A percentile compares a stretch with the other conserved stretches of the same genome.
phyloP scores from a whole-genome alignment of 2,329 filamentous ascomycete genomes.

The Fusarium coffeatum region DNA sequence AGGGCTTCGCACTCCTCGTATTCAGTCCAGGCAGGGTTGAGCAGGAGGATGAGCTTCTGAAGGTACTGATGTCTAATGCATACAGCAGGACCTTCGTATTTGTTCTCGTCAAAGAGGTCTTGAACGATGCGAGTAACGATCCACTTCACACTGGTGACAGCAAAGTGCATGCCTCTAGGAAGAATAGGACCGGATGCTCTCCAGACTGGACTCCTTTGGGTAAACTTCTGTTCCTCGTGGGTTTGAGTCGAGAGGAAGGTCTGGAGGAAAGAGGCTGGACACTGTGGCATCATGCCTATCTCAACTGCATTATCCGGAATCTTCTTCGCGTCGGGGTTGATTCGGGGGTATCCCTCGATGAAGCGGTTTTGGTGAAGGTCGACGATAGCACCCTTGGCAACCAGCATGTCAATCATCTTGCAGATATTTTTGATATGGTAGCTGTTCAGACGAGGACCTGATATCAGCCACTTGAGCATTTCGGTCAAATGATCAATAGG shows the following conservation, averaged over 20 bases:
- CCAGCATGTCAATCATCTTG: neutral
- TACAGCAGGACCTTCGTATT: neutral
- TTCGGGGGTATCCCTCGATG: neutral
- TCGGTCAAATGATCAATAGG: constrained; percentile 13
- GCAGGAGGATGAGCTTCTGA: neutral
- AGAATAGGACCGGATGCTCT: neutral
- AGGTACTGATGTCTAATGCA: neutral
- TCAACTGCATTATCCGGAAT: constrained; percentile 14
- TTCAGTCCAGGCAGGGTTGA: neutral
- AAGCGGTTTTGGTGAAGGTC: constrained; percentile 25
- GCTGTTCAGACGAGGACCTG: neutral
- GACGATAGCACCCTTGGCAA: constrained; percentile 7
- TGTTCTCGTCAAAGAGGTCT: neutral
- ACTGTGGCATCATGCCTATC: constrained; percentile 15
- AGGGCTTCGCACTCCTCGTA: neutral
- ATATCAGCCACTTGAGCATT: constrained; percentile 10
- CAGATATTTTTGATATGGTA: neutral
- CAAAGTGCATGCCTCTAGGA: neutral
- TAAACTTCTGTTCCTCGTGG: neutral
- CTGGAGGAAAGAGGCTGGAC: neutral
- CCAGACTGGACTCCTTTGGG: neutral
- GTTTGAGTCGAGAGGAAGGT: neutral
- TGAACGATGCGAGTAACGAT: constrained; percentile 1
- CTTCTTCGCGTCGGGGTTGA: neutral
- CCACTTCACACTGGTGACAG: constrained; percentile 15